Percentiles rank a stretch among this genome's conserved stretches.
phyloP scores from a whole-genome alignment of 2,329 filamentous ascomycete genomes.

The Tolypocladium tropicale region DNA sequence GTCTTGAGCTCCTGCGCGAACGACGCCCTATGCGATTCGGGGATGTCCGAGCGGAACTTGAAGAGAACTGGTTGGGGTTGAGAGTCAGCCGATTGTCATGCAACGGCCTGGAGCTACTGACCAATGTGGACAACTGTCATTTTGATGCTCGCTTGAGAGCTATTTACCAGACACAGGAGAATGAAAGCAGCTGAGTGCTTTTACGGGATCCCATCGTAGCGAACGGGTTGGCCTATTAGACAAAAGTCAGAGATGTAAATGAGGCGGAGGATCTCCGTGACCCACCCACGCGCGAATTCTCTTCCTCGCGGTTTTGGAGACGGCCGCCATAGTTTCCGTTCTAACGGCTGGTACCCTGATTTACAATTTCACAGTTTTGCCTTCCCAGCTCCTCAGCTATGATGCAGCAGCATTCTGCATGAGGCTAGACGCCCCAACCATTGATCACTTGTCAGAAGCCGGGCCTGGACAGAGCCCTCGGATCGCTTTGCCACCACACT shows the following conservation, averaged over 20 bases:
- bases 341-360: too few relatives aligned
- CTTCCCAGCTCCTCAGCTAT: too few relatives aligned
- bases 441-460: too few relatives aligned
- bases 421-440: too few relatives aligned
- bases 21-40: conserved; percentile 27
- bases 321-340: neutral
- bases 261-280: neutral
- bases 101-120: conserved; percentile 5
- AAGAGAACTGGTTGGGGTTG: conserved; percentile 30
- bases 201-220: neutral
- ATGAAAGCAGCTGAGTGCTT: neutral
- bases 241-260: neutral
- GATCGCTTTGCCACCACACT: too few relatives aligned
- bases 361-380: too few relatives aligned
- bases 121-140: conserved; percentile 27
- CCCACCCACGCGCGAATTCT: too few relatives aligned
- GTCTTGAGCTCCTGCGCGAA: conserved; percentile 37
- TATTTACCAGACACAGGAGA: neutral
- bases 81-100: neutral
- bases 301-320: too few relatives aligned
- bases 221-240: neutral
- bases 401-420: too few relatives aligned
- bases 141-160: neutral
- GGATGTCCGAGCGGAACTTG: conserved; percentile 33
- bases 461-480: too few relatives aligned